A percentile compares a stretch with the other conserved stretches of the same genome.
phyloP scores from a whole-genome alignment of 2,329 filamentous ascomycete species.

The Aspergillus terreus region DNA sequence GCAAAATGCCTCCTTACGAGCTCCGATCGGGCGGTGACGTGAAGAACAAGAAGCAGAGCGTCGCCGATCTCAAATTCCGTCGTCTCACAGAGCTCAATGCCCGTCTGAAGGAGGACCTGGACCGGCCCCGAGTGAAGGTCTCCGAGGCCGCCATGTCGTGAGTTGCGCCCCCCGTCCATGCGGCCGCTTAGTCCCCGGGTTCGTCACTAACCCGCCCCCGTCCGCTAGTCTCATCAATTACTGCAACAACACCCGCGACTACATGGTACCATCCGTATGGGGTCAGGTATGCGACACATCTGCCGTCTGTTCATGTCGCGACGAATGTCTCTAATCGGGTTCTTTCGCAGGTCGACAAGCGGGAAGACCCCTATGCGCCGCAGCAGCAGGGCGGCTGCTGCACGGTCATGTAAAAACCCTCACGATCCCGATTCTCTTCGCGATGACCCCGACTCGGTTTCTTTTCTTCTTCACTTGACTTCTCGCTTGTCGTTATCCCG shows the following conservation, averaged over 20 bases:
- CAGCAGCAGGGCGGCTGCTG: slow-evolving; percentile 93
- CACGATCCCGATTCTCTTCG: slow-evolving; percentile 1
- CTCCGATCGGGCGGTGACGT: slow-evolving; percentile 62
- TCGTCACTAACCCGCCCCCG: slow-evolving; percentile 5
- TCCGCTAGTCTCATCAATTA: slow-evolving; percentile 83
- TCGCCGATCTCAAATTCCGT: slow-evolving; percentile 96
- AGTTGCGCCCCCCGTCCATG: slow-evolving; percentile 31
- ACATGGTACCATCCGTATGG: slow-evolving; percentile 98
- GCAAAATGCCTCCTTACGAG: slow-evolving; percentile 61
- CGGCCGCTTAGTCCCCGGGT: slow-evolving; percentile 1
- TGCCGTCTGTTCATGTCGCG: background rate
- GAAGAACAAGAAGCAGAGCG: slow-evolving; percentile 96
- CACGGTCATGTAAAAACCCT: slow-evolving; percentile 72
- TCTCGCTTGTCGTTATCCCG: slow-evolving; percentile 14
- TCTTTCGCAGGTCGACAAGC: slow-evolving; percentile 68
- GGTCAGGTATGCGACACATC: slow-evolving; percentile 56
- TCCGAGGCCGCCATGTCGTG: slow-evolving; percentile 88
- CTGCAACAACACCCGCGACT: slow-evolving; percentile 96
- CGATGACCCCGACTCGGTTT: slow-evolving; percentile 15
- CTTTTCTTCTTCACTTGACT: slow-evolving; percentile 12
- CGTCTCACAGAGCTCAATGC: slow-evolving; percentile 96
- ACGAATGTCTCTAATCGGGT: slow-evolving; percentile 4
- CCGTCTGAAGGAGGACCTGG: slow-evolving; percentile 90
- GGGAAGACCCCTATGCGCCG: slow-evolving; percentile 96
- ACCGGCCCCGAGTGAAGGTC: slow-evolving; percentile 90